Evolutionary conservation across 2,329 filamentous ascomycete species (phyloP).

Genomic region (Hyphodiscus sp.): DNA sequence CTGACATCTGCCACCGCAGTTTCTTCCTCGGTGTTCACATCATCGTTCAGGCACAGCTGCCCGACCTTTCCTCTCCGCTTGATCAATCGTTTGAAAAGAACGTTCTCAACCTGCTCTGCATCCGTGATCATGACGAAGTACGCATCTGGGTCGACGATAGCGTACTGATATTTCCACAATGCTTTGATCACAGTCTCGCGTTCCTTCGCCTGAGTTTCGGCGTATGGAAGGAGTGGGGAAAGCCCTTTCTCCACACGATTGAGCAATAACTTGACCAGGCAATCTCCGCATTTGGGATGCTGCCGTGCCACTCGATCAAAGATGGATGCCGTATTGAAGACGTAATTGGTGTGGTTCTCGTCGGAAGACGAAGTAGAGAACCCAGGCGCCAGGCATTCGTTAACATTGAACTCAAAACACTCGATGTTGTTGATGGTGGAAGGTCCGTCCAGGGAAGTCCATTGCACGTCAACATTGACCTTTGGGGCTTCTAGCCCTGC

Average conservation of each 20-base stretch:
- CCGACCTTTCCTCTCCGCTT: conserved; percentile 30
- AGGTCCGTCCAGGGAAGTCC: conserved; percentile 38
- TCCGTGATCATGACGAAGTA: conserved; percentile 39
- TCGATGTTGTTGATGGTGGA: conserved; percentile 34
- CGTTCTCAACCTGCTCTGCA: conserved; percentile 35
- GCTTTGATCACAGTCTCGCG: conserved; percentile 33
- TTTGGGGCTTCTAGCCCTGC: conserved; percentile 35
- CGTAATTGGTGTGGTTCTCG: conserved; percentile 28
- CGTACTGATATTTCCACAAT: conserved; percentile 37
- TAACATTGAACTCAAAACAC: conserved; percentile 35
- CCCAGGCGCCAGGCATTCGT: conserved; percentile 37
- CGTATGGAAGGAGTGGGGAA: conserved; percentile 32
- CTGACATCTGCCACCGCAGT: conserved; percentile 30
- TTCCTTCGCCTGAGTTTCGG: conserved; percentile 27
- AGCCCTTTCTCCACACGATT: conserved; percentile 32
- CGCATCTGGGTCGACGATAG: conserved; percentile 35
- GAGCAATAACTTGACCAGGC: conserved; percentile 35
- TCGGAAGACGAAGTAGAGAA: conserved; percentile 34
- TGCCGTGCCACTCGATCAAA: conserved; percentile 34
- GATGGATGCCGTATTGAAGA: conserved; percentile 34
- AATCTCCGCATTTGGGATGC: conserved; percentile 36
- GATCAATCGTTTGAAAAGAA: conserved; percentile 33
- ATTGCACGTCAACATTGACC: conserved; percentile 35
- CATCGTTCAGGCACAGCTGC: conserved; percentile 38
- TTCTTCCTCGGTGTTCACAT: conserved; percentile 34